Evolutionary conservation across 2,329 filamentous ascomycete genomes (phyloP).

Genomic region (Pseudogymnoascus sp.): DNA sequence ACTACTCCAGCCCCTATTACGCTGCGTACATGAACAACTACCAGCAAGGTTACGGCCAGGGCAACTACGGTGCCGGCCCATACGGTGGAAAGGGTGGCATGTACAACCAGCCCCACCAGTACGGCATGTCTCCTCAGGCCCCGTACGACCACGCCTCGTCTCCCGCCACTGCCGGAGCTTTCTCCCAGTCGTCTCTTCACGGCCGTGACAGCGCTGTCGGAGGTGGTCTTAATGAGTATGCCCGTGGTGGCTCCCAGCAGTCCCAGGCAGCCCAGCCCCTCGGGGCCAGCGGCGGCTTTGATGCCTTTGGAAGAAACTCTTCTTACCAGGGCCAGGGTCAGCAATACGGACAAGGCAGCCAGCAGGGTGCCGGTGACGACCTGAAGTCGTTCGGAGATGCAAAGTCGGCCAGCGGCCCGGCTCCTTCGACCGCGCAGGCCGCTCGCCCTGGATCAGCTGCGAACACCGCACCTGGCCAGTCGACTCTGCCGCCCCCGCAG

Average conservation of each 20-base stretch:
- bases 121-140: slow-evolving; percentile 27
- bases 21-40: slow-evolving; percentile 49
- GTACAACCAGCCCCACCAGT: slow-evolving; percentile 28
- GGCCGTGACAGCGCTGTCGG: slow-evolving; percentile 28
- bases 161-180: slow-evolving; percentile 25
- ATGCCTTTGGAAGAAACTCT: slow-evolving; percentile 27
- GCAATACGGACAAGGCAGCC: slow-evolving; percentile 25
- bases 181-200: slow-evolving; percentile 27
- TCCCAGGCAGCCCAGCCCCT: slow-evolving; percentile 26
- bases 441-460: slow-evolving; percentile 30
- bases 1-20: slow-evolving; percentile 56
- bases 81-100: slow-evolving; percentile 29
- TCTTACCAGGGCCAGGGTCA: slow-evolving; percentile 29
- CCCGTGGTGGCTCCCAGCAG: slow-evolving; percentile 27
- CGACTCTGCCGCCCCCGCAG: slow-evolving; percentile 26
- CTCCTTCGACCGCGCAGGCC: slow-evolving; percentile 29
- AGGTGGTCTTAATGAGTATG: slow-evolving; percentile 28
- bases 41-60: slow-evolving; percentile 32
- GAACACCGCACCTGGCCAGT: slow-evolving; percentile 26
- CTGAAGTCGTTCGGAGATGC: slow-evolving; percentile 30
- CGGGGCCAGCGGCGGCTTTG: slow-evolving; percentile 27
- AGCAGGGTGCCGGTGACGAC: slow-evolving; percentile 27
- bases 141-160: slow-evolving; percentile 29
- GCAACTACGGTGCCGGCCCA: slow-evolving; percentile 29
- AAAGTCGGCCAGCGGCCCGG: slow-evolving; percentile 28